Percentiles rank a stretch among this genome's conserved stretches.
Conservation (phyloP, 2,329 filamentous ascomycete species). For the Aspergillus brasiliensis region DNA sequence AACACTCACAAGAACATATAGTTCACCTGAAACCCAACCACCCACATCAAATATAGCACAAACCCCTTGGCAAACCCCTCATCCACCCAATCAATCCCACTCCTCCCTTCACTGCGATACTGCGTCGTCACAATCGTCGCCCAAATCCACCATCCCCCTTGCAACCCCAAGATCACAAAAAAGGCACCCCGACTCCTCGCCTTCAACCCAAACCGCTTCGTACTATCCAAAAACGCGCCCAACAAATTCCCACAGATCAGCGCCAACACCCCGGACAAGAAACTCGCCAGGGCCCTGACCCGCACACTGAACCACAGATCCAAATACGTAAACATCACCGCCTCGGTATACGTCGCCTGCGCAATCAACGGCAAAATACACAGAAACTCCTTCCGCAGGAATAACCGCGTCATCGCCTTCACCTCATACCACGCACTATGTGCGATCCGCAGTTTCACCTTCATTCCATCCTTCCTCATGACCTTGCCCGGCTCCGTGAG, state of each 20-base stretch:
- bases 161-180: constrained; percentile 51
- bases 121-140: constrained; percentile 65
- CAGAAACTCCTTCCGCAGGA: constrained; percentile 64
- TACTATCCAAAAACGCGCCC: constrained; percentile 65
- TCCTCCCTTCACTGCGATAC: constrained; percentile 55
- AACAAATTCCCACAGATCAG: constrained; percentile 67
- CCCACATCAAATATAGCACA: constrained; percentile 67
- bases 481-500: constrained; percentile 64
- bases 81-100: constrained; percentile 67
- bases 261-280: constrained; percentile 68
- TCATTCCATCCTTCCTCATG: constrained; percentile 65
- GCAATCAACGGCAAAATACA: constrained; percentile 69
- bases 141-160: constrained; percentile 75
- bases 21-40: constrained; percentile 70
- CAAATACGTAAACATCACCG: constrained; percentile 72
- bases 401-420: constrained; percentile 59
- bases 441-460: constrained; percentile 61
- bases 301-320: constrained; percentile 70
- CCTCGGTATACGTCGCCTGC: constrained; percentile 70
- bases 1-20: constrained; percentile 68
- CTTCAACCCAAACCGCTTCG: constrained; percentile 55
- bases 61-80: constrained; percentile 68
- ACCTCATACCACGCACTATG: constrained; percentile 62
- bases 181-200: constrained; percentile 59
- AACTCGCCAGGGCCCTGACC: constrained; percentile 68